Conservation (phyloP, 768 basidiomycete genomes). For the Kwoniella sp. region DNA sequence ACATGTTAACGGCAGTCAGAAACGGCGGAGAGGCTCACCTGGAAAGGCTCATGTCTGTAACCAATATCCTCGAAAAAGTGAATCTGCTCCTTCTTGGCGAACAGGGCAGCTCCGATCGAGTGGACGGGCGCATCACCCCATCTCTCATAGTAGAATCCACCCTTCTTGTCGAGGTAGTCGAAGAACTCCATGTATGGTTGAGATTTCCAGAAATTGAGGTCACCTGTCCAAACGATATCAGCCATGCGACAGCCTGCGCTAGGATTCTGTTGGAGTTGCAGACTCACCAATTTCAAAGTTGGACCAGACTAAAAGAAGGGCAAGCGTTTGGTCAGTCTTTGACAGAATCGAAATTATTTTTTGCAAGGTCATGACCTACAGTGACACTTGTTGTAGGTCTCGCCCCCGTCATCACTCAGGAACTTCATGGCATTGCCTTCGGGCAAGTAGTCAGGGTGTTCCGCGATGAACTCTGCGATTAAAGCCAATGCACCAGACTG, state of each 20-base stretch:
- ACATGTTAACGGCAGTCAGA: not conserved
- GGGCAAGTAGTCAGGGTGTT: slow-evolving; percentile 67
- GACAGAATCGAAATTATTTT: slow-evolving; percentile 1
- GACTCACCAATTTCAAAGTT: slow-evolving; percentile 82
- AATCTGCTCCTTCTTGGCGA: slow-evolving; percentile 83
- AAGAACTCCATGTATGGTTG: slow-evolving; percentile 83
- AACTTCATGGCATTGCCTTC: slow-evolving; percentile 72
- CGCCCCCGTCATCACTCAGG: slow-evolving; percentile 73
- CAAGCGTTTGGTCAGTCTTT: slow-evolving; percentile 17
- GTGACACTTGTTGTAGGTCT: slow-evolving; percentile 75
- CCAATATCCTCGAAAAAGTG: slow-evolving; percentile 96
- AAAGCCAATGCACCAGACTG: not conserved
- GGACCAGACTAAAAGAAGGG: slow-evolving; percentile 69
- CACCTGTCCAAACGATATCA: slow-evolving; percentile 46
- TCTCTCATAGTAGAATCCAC: slow-evolving; percentile 84
- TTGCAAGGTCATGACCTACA: slow-evolving; percentile 60
- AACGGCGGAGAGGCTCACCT: slow-evolving; percentile 71
- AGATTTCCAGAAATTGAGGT: slow-evolving; percentile 79
- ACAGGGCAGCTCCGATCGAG: slow-evolving; percentile 85
- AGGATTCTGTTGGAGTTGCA: no score
- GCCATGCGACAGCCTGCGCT: not conserved
- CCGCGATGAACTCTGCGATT: slow-evolving; percentile 70
- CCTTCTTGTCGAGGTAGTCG: slow-evolving; percentile 73
- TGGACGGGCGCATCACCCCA: slow-evolving; percentile 89
- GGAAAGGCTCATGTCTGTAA: slow-evolving; percentile 91